Evolutionary conservation across 371 early-diverging fungal species (phyloP).

Genomic region (Thermomucor indicae-seudaticae): DNA sequence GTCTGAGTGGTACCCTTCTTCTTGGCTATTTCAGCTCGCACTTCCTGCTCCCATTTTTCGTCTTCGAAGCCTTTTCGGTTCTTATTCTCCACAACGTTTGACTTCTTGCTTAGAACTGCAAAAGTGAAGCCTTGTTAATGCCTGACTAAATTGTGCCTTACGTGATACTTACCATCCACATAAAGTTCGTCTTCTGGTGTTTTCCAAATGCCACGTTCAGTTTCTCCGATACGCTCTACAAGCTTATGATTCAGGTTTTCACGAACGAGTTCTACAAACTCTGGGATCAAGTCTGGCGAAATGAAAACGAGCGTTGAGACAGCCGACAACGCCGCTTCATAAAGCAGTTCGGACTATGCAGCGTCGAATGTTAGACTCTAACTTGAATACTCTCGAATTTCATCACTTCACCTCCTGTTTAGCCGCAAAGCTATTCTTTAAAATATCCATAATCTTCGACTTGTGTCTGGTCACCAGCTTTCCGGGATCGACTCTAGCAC

Average conservation of each 20-base stretch:
- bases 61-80: conserved; percentile 58
- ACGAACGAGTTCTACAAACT: conserved; percentile 40
- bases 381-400: not conserved
- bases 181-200: conserved; percentile 65
- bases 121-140: not conserved
- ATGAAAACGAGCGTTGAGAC: conserved; percentile 60
- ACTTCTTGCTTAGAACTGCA: conserved; percentile 24
- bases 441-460: conserved; percentile 34
- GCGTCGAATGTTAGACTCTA: not conserved
- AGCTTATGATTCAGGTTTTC: conserved; percentile 42
- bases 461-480: conserved; percentile 53
- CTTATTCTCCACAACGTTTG: conserved; percentile 48
- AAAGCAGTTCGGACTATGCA: conserved; percentile 39
- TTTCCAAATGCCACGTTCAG: conserved; percentile 63
- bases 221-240: conserved; percentile 46
- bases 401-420: conserved; percentile 8
- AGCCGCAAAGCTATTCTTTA: conserved; percentile 22
- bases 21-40: conserved; percentile 75
- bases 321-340: conserved; percentile 52
- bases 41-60: conserved; percentile 83
- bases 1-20: conserved; percentile 47
- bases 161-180: conserved; percentile 47
- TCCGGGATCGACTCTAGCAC: conserved; percentile 70
- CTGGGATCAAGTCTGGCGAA: conserved; percentile 41
- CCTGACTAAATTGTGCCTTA: not conserved